phyloP scores from a whole-genome alignment of 2,329 filamentous ascomycete genomes.

The Talaromyces verruculosus region DNA sequence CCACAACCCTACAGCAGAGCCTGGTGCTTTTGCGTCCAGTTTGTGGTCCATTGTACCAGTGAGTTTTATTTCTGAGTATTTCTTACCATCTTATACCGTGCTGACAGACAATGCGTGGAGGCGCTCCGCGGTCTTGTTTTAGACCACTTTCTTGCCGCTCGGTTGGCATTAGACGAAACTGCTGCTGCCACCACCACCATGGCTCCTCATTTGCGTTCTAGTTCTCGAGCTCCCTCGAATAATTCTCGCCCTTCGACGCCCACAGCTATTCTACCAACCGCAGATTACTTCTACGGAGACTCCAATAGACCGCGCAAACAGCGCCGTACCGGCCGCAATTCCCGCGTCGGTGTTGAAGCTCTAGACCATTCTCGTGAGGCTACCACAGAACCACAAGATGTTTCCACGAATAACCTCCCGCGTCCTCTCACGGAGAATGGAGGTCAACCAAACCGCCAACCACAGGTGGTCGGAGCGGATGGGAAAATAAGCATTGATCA shows the following conservation, averaged over 20 bases:
- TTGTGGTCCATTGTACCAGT: constrained; percentile 29
- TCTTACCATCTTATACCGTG: background rate
- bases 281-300: constrained; percentile 30
- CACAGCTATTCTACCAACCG: constrained; percentile 25
- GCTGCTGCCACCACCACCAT: constrained; percentile 25
- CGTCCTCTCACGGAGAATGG: constrained; percentile 9
- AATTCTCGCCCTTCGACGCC: constrained; percentile 37
- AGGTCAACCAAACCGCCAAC: constrained; percentile 3
- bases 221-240: constrained; percentile 33
- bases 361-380: constrained; percentile 21
- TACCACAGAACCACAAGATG: constrained; percentile 17
- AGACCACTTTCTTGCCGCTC: constrained; percentile 13
- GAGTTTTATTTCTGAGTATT: constrained; percentile 22
- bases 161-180: constrained; percentile 4
- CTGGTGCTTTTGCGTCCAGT: constrained; percentile 32
- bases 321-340: constrained; percentile 33
- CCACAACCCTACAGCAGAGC: constrained; percentile 35
- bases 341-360: constrained; percentile 29
- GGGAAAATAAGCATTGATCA: constrained; percentile 21
- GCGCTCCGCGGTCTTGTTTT: constrained; percentile 18
- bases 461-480: constrained; percentile 1
- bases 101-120: constrained; percentile 26
- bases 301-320: constrained; percentile 34
- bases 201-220: constrained; percentile 39
- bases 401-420: background rate